Evolutionary conservation across 352 stramenopile species (phyloP).

Genomic region (Phytophthora parvispora): DNA sequence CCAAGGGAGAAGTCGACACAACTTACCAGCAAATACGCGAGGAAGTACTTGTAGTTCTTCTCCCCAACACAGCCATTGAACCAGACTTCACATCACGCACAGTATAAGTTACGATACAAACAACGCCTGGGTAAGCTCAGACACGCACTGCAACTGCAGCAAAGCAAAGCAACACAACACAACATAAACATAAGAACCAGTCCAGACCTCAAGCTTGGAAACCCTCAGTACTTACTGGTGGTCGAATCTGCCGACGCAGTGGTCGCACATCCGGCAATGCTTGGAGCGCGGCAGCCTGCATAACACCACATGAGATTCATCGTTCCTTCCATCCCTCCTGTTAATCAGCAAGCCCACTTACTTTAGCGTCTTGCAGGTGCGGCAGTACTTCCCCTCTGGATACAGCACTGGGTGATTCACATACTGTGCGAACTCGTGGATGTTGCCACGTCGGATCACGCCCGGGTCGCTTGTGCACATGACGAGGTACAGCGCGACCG

Average conservation of each 20-base stretch:
- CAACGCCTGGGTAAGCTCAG: neutral
- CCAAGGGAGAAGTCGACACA: too few relatives aligned
- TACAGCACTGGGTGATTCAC: constrained; percentile 85
- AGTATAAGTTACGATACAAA: constrained; percentile 1
- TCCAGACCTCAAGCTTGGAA: neutral
- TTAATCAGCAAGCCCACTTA: too few relatives aligned
- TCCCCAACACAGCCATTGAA: constrained; percentile 89
- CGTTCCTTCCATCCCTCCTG: neutral
- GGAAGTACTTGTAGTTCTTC: constrained; percentile 86
- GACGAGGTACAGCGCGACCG: constrained; percentile 69
- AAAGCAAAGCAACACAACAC: neutral
- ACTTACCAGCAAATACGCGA: constrained; percentile 63
- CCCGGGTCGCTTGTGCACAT: constrained; percentile 83
- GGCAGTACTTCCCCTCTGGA: constrained; percentile 82
- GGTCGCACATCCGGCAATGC: constrained; percentile 91
- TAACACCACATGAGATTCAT: neutral
- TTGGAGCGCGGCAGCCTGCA: constrained; percentile 87
- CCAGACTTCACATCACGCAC: constrained; percentile 62
- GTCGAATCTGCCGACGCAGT: constrained; percentile 91
- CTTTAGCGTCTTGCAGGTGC: constrained; percentile 91
- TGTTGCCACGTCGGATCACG: constrained; percentile 69
- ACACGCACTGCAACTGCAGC: constrained; percentile 42
- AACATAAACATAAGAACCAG: neutral
- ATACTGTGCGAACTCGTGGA: constrained; percentile 68
- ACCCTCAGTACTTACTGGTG: constrained; percentile 88